These are phyloP conservation scores for Melianthus villosus DNA, from an alignment of 441 rosid genomes.

Conservation along the genomic window DNA sequence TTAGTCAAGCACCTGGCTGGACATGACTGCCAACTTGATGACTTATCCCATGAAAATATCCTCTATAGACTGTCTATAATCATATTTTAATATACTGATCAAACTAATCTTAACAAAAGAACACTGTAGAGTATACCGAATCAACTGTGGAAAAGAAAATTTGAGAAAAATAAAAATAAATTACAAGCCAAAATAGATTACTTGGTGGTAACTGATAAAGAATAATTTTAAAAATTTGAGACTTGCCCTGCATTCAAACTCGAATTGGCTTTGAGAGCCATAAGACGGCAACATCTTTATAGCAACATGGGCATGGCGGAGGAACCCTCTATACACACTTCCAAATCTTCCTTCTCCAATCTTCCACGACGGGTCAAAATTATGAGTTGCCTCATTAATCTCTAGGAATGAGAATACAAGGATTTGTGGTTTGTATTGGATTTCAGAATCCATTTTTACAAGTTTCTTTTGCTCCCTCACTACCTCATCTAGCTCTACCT, in stretches of 20 bases:
- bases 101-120: too few relatives aligned
- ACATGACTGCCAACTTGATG: too few relatives aligned
- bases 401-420: constrained; percentile 70
- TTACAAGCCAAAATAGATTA: too few relatives aligned
- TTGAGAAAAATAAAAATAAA: too few relatives aligned
- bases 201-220: too few relatives aligned
- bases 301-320: constrained; percentile 56
- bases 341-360: constrained; percentile 80
- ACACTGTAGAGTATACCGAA: too few relatives aligned
- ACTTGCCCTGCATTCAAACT: constrained; percentile 51
- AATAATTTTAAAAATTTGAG: neutral
- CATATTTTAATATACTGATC: too few relatives aligned
- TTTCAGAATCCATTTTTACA: constrained; percentile 18
- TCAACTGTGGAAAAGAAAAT: too few relatives aligned
- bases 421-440: constrained; percentile 34
- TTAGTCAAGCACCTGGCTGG: too few relatives aligned
- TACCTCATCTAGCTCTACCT: constrained; percentile 38
- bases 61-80: too few relatives aligned
- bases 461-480: constrained; percentile 26
- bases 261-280: constrained; percentile 38
- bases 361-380: constrained; percentile 63
- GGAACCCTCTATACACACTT: constrained; percentile 58
- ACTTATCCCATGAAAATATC: too few relatives aligned
- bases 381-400: constrained; percentile 59
- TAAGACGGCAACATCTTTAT: constrained; percentile 79